These are phyloP conservation scores for Warburgia ugandensis DNA, from an alignment of 164 flowering plant species.

Conservation along the genomic window DNA sequence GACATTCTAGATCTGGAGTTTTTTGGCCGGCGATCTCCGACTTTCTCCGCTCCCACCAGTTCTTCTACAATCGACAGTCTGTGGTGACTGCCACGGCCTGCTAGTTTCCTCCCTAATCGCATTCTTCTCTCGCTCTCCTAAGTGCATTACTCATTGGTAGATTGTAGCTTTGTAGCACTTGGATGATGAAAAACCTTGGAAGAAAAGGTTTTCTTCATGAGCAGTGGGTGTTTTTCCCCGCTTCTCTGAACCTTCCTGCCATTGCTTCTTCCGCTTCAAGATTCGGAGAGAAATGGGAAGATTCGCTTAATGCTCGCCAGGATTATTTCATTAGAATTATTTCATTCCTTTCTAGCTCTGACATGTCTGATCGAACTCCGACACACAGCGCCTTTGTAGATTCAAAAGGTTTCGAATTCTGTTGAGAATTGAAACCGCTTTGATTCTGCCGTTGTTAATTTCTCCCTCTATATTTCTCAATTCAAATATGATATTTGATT, in stretches of 20 bases:
- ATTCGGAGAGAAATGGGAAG: slow-evolving; percentile 71
- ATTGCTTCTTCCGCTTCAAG: slow-evolving; percentile 50
- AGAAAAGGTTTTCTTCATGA: slow-evolving; percentile 80
- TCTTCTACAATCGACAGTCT: too few relatives aligned
- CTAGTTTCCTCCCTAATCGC: too few relatives aligned
- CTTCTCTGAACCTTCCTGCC: slow-evolving; percentile 50
- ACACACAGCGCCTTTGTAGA: slow-evolving; percentile 27
- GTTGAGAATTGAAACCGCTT: not conserved
- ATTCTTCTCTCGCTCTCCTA: too few relatives aligned
- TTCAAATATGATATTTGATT: not conserved
- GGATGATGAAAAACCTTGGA: slow-evolving; percentile 85
- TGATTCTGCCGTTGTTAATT: not conserved
- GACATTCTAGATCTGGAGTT: too few relatives aligned
- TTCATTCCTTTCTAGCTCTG: slow-evolving; percentile 27
- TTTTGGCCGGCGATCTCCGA: too few relatives aligned
- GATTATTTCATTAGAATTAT: too few relatives aligned
- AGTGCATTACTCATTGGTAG: slow-evolving; percentile 76
- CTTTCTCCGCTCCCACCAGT: too few relatives aligned
- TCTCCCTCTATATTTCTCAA: not conserved
- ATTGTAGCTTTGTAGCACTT: slow-evolving; percentile 71
- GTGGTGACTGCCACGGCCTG: too few relatives aligned
- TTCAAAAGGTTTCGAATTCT: slow-evolving; percentile 3
- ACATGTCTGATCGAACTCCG: slow-evolving; percentile 20
- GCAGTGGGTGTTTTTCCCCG: slow-evolving; percentile 63
- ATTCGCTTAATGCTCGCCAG: slow-evolving; percentile 45